Evolutionary conservation across 2,329 filamentous ascomycete species (phyloP).

Genomic region (Diaporthe sp.): DNA sequence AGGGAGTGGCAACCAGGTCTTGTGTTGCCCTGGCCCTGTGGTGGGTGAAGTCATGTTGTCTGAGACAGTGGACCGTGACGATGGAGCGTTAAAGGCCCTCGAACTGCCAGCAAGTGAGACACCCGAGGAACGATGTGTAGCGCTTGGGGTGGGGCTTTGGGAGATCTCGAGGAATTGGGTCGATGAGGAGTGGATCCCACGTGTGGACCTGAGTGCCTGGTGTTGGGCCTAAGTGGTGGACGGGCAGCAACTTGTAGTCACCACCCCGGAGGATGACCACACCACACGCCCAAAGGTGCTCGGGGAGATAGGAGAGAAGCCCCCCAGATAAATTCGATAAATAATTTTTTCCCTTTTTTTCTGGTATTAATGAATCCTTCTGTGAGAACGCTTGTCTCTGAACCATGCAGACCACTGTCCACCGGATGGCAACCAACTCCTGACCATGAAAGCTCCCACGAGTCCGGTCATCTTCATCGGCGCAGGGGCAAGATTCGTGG

Average conservation of each 20-base stretch:
- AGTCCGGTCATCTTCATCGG: neutral
- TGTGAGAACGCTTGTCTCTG: neutral
- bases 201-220: neutral
- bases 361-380: neutral
- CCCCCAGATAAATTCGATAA: slow-evolving; percentile 22
- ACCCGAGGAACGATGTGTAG: slow-evolving; percentile 5
- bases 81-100: neutral
- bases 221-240: neutral
- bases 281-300: neutral
- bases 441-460: slow-evolving; percentile 15
- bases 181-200: neutral
- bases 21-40: slow-evolving; percentile 23
- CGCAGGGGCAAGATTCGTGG: slow-evolving; percentile 14
- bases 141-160: neutral
- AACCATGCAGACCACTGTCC: neutral
- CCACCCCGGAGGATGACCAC: neutral
- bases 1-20: neutral
- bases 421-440: neutral
- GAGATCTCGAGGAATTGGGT: slow-evolving; percentile 6
- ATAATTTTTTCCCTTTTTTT: neutral
- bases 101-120: slow-evolving; percentile 29
- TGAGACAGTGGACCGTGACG: slow-evolving; percentile 21
- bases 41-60: slow-evolving; percentile 25
- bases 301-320: neutral
- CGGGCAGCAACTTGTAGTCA: neutral